phyloP scores from a whole-genome alignment of 306 rosid genomes.

The Dalbergia oliveri region DNA sequence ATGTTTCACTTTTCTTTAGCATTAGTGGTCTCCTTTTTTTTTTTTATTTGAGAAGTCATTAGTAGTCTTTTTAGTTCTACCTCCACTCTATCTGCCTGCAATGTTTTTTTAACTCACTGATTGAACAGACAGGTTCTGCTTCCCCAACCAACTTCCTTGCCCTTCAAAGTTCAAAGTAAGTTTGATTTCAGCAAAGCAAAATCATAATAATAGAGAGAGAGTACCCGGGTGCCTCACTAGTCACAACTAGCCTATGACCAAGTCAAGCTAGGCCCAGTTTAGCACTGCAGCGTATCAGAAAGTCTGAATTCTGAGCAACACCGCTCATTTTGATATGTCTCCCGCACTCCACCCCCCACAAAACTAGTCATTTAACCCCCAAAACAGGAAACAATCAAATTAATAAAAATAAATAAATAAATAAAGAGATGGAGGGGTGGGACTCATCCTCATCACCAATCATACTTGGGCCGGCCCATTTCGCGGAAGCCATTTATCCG shows the following conservation, averaged over 20 bases:
- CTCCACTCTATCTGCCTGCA: neutral
- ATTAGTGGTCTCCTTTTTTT: too few relatives aligned
- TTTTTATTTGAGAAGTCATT: too few relatives aligned
- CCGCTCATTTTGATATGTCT: slow-evolving; percentile 20
- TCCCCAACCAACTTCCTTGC: slow-evolving; percentile 7
- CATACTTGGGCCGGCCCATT: slow-evolving; percentile 71
- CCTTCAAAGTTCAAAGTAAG: neutral
- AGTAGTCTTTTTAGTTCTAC: too few relatives aligned
- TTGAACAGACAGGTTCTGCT: slow-evolving; percentile 13
- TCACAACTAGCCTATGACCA: slow-evolving; percentile 38
- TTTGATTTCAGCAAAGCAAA: slow-evolving; percentile 8
- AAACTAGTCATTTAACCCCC: neutral
- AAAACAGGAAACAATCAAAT: neutral
- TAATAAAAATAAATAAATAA: neutral
- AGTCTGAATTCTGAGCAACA: slow-evolving; percentile 18
- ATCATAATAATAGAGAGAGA: neutral
- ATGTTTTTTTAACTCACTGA: slow-evolving; percentile 19
- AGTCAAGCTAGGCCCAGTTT: slow-evolving; percentile 49
- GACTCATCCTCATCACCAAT: slow-evolving; percentile 43
- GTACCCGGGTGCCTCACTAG: neutral
- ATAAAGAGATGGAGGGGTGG: slow-evolving; percentile 34
- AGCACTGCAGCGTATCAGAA: slow-evolving; percentile 42
- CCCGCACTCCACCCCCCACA: neutral
- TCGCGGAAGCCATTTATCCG: slow-evolving; percentile 34
- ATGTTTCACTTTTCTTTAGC: too few relatives aligned